Evolutionary conservation across 192 early-diverging fungal species (phyloP).

Genomic region (Podila verticillata): DNA sequence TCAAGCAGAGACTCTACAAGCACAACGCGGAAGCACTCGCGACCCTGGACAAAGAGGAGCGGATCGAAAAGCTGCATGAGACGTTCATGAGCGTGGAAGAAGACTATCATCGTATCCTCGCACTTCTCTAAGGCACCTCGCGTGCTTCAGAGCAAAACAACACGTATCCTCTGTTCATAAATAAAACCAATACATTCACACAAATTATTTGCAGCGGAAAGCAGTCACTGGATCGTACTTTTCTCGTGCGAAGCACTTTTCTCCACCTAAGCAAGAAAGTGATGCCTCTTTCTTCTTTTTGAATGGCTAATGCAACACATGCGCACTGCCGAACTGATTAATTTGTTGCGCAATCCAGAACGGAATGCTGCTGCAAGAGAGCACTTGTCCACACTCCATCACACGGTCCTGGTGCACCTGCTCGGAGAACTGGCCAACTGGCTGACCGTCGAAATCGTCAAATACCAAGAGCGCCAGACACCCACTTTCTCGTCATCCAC

Average conservation of each 20-base stretch:
- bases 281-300: too few species aligned
- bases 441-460: conserved; percentile 23
- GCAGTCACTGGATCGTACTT: background rate
- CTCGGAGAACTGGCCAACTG: conserved; percentile 45
- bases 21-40: conserved; percentile 81
- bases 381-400: conserved; percentile 14
- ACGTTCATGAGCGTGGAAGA: conserved; percentile 79
- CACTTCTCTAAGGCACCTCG: conserved; percentile 9
- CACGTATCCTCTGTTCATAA: background rate
- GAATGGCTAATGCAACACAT: conserved; percentile 10
- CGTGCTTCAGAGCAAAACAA: background rate
- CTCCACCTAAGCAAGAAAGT: too few species aligned
- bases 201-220: background rate
- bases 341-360: conserved; percentile 32
- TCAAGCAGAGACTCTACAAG: conserved; percentile 85
- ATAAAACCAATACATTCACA: background rate
- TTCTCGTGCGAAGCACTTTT: too few species aligned
- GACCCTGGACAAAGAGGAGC: conserved; percentile 69
- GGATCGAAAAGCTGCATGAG: conserved; percentile 79
- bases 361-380: conserved; percentile 1
- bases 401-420: conserved; percentile 21
- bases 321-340: conserved; percentile 40
- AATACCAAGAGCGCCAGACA: conserved; percentile 24
- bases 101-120: conserved; percentile 69
- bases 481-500: background rate